phyloP scores from a whole-genome alignment of 176 grass and related monocot species.

The Oryza australiensis region DNA sequence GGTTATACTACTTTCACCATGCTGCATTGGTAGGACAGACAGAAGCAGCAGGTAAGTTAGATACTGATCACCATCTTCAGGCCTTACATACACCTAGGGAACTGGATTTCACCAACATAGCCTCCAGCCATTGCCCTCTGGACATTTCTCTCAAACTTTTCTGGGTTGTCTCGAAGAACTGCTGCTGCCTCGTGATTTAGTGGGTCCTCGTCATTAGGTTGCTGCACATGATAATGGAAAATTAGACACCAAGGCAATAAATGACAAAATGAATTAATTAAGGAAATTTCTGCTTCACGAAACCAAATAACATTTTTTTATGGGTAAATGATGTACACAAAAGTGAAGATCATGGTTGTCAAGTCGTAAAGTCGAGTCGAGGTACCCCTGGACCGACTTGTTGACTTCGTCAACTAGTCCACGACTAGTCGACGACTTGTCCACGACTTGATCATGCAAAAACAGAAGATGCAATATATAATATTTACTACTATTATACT shows the following conservation, averaged over 20 bases:
- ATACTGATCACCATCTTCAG: not conserved
- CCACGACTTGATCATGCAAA: too few species aligned
- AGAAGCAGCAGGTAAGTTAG: not conserved
- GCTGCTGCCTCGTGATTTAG: conserved; percentile 71
- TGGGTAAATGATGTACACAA: not conserved
- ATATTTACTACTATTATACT: too few species aligned
- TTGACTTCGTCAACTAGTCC: too few species aligned
- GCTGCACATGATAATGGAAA: conserved; percentile 39
- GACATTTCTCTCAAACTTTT: conserved; percentile 75
- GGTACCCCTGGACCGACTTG: too few species aligned
- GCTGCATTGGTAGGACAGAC: not conserved
- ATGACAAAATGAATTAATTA: not conserved
- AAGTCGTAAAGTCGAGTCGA: too few species aligned
- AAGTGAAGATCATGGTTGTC: too few species aligned
- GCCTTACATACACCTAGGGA: conserved; percentile 59
- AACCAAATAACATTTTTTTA: not conserved
- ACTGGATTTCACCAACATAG: conserved; percentile 59
- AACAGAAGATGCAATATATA: too few species aligned
- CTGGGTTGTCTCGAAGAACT: conserved; percentile 65
- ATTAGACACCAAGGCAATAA: conserved; percentile 10
- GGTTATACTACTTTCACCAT: not conserved
- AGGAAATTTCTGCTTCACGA: not conserved
- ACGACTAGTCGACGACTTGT: too few species aligned
- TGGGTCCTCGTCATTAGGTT: conserved; percentile 87
- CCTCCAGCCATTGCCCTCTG: conserved; percentile 72